Percentiles rank a stretch among this genome's conserved stretches.
phyloP scores from a whole-genome alignment of 257 asterid genomes.

The Solanum appendiculatum region DNA sequence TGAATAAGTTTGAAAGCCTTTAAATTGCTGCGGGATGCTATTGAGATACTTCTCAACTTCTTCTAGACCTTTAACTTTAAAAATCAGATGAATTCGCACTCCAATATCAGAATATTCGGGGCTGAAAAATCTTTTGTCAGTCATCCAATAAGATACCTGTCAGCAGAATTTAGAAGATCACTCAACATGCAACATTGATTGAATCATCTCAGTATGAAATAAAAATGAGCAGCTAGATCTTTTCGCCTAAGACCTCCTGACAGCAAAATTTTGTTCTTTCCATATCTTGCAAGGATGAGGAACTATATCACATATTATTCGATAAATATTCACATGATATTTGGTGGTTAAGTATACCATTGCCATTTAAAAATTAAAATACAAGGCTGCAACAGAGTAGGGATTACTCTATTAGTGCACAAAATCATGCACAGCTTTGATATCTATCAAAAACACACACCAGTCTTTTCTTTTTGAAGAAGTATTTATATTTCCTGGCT shows the following conservation, averaged over 20 bases:
- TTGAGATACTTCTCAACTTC: conserved; percentile 41
- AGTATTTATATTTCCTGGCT: too few species aligned
- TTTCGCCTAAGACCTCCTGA: neutral
- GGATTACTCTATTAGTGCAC: too few species aligned
- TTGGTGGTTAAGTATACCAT: too few species aligned
- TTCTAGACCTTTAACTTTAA: conserved; percentile 37
- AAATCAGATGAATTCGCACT: conserved; percentile 39
- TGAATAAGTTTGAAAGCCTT: conserved; percentile 18
- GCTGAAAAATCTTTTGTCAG: conserved; percentile 26
- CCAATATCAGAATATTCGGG: conserved; percentile 26
- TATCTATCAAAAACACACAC: too few species aligned
- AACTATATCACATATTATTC: neutral
- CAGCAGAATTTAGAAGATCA: neutral
- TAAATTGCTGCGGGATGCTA: conserved; percentile 28
- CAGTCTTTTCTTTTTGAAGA: too few species aligned
- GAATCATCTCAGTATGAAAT: neutral
- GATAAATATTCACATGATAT: neutral
- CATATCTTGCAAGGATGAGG: neutral
- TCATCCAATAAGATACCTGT: conserved; percentile 75
- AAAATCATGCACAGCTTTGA: too few species aligned
- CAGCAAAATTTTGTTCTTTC: neutral
- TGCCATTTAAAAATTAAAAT: too few species aligned
- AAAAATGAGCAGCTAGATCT: neutral
- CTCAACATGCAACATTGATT: neutral
- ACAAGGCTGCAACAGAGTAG: too few species aligned